Base-by-base conservation (phyloP, 1,139 yeast species). In the Eremothecium sinecaudum region DNA sequence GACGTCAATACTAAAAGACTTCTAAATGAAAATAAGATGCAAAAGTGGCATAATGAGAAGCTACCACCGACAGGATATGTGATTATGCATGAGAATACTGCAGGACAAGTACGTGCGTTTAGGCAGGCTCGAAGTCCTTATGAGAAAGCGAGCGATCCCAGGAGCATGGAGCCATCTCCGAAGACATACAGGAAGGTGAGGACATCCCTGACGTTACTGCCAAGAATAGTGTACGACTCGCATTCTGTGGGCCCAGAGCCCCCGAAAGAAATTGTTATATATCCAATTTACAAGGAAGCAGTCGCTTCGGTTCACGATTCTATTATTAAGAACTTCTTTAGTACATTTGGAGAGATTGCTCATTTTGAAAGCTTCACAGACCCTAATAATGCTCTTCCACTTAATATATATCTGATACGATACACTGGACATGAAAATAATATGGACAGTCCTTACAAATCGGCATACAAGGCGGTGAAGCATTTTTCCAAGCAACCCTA, bases 221-320 rank as follows among this genome's bases (percentile, higher is more conserved):
- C 83, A 1, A 67, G 67, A 35, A 72, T 73, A 43, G 50, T 61
- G 2, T 78, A 64, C 48, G 94, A 86, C 54, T 69, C 73, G 37
- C 67, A 79, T 48, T 82, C 93, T 0, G 56, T 84, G 16, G 93
- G 93, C 0, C 78, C 79, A 0, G 74, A 78, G 9, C 95, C 94
- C 0, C 69, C 76, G 4, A 64, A 74, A 3, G 83, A 80, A 47
- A 56, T 86, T 23, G 71, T 84, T 2, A 65, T 84, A 5, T 78
- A 84, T 67, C 81, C 79, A 19, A 61, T 78, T 59, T 58, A 71
- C 42, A 42, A 69, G 51, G 46, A 71, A 43, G 59, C 64, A 45
- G 21, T 13, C 8, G 27, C 34, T 4, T 32, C 41, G 2, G 37
- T 51, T 7, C 48, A 49, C 14, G 57, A 51, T 19, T 31, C 51